Percentiles rank a stretch among this genome's conserved stretches.
Conservation (phyloP, 1,284 basidiomycete species). For the Ustilago trichophora region DNA sequence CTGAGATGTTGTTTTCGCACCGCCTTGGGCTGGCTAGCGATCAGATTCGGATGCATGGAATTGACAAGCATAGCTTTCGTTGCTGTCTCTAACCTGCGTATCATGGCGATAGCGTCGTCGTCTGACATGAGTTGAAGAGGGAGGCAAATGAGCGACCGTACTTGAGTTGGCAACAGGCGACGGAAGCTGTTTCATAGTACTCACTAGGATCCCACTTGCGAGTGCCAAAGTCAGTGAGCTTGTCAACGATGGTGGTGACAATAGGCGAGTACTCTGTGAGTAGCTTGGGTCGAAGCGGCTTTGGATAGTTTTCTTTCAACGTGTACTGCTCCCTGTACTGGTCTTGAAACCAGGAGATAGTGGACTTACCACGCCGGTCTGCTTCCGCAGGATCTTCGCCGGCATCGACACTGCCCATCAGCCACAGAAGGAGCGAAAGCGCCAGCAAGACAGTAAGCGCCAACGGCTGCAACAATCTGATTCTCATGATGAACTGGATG, state of each 20-base stretch:
- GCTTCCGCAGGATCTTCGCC: constrained; percentile 11
- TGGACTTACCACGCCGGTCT: neutral
- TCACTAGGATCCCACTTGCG: too few relatives aligned
- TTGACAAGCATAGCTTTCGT: neutral
- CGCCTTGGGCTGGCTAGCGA: neutral
- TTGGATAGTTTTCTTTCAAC: neutral
- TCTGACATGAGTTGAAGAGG: neutral
- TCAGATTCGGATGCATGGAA: constrained; percentile 3
- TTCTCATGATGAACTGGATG: too few relatives aligned
- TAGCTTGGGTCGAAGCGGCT: neutral
- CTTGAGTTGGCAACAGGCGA: too few relatives aligned
- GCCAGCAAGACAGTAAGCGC: neutral
- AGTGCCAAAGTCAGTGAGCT: too few relatives aligned
- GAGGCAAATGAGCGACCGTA: neutral
- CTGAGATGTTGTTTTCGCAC: neutral
- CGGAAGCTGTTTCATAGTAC: too few relatives aligned
- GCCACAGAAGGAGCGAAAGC: neutral
- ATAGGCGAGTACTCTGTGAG: constrained; percentile 1
- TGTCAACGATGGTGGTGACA: too few relatives aligned
- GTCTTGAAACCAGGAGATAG: neutral
- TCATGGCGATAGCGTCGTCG: neutral
- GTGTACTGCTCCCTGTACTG: neutral
- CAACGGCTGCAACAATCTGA: too few relatives aligned
- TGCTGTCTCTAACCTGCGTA: neutral
- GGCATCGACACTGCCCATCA: neutral